These are phyloP conservation scores for Hemisphaericaspora xylofermentans DNA, from an alignment of 1,139 yeast species.

Conservation along the genomic window DNA sequence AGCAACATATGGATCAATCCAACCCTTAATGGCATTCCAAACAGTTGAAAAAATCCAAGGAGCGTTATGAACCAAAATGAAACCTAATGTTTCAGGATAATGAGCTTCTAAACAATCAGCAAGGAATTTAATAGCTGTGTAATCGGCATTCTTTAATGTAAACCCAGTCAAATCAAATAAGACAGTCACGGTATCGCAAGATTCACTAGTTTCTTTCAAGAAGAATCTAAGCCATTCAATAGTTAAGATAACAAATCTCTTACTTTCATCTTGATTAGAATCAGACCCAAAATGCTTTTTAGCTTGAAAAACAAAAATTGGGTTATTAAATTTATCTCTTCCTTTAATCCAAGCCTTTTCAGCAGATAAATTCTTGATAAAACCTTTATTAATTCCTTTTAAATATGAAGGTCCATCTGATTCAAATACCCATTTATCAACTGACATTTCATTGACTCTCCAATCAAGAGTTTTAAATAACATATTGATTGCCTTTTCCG, in stretches of 20 bases:
- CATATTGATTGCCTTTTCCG: conserved; percentile 36
- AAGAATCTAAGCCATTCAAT: conserved; percentile 44
- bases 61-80: conserved; percentile 42
- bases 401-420: conserved; percentile 42
- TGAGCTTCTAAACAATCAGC: conserved; percentile 49
- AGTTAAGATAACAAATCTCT: conserved; percentile 14
- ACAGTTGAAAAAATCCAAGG: conserved; percentile 51
- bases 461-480: conserved; percentile 37
- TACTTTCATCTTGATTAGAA: neutral
- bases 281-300: conserved; percentile 30
- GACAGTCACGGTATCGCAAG: conserved; percentile 39
- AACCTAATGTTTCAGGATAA: conserved; percentile 48
- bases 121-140: conserved; percentile 43
- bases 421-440: conserved; percentile 34
- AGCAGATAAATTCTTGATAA: conserved; percentile 37
- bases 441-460: conserved; percentile 32
- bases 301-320: conserved; percentile 41
- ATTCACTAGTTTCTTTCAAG: conserved; percentile 35
- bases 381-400: conserved; percentile 32
- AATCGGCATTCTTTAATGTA: conserved; percentile 46
- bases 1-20: conserved; percentile 50
- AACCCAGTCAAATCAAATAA: conserved; percentile 49
- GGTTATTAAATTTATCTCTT: conserved; percentile 36
- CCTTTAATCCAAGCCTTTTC: conserved; percentile 44
- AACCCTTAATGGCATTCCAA: conserved; percentile 46